A percentile compares a stretch with the other conserved stretches of the same genome.
These are phyloP conservation scores for Scedosporium minutisporum DNA, from an alignment of 2,329 filamentous ascomycete genomes.

Conservation along the genomic window DNA sequence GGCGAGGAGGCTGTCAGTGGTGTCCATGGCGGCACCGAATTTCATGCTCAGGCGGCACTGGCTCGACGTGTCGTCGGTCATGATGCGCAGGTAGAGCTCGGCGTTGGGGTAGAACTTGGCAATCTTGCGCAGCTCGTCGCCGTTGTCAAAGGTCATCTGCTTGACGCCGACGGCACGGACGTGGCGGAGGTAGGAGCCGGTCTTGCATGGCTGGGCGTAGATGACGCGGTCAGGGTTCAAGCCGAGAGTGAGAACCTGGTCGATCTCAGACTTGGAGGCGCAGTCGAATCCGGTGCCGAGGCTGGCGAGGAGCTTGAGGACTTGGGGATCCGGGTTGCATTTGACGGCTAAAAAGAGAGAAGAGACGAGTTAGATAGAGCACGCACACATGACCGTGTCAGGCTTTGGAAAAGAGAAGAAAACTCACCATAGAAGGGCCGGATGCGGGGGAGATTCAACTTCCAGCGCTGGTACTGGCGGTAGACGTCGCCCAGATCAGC, in stretches of 20 bases:
- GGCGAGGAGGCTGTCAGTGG: slow-evolving; percentile 64
- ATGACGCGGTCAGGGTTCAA: slow-evolving; percentile 87
- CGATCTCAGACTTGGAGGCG: slow-evolving; percentile 94
- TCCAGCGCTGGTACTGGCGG: slow-evolving; percentile 97
- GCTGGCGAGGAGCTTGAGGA: slow-evolving; percentile 76
- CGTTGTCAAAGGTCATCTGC: slow-evolving; percentile 99
- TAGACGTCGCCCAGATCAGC: slow-evolving; percentile 97
- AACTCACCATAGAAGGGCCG: slow-evolving; percentile 87
- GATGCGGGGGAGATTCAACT: slow-evolving; percentile 82
- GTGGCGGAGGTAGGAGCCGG: slow-evolving; percentile 91
- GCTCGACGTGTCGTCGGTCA: slow-evolving; percentile 91
- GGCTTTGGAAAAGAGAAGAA: neutral
- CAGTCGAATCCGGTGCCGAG: slow-evolving; percentile 96
- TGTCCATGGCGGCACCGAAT: slow-evolving; percentile 85
- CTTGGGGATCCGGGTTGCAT: slow-evolving; percentile 89
- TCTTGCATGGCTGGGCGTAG: slow-evolving; percentile 99
- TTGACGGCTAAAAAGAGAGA: slow-evolving; percentile 63
- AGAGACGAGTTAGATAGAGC: neutral
- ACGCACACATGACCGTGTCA: neutral
- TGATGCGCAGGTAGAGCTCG: slow-evolving; percentile 86
- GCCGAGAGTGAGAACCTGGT: slow-evolving; percentile 76
- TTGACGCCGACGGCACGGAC: slow-evolving; percentile 77
- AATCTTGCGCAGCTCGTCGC: slow-evolving; percentile 96
- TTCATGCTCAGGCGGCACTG: slow-evolving; percentile 94
- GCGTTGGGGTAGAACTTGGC: slow-evolving; percentile 83